Percentiles rank a stretch among this genome's conserved stretches.
Conservation (phyloP, 768 basidiomycete genomes). For the Udeniomyces megalosporus region DNA sequence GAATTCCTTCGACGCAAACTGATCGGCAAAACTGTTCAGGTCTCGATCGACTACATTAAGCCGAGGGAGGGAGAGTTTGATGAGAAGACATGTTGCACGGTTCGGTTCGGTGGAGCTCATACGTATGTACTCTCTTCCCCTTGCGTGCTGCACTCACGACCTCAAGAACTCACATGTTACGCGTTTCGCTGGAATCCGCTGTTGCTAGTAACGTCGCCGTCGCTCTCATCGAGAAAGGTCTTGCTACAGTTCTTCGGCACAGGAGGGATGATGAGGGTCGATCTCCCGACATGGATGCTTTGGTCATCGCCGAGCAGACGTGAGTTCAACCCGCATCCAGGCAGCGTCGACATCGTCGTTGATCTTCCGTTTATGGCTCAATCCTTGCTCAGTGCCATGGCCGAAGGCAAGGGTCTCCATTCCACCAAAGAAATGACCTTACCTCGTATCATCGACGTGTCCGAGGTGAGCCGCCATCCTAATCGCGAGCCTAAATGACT, state of each 20-base stretch:
- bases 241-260: constrained; percentile 78
- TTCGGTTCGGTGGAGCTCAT: constrained; percentile 67
- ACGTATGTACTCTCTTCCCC: constrained; percentile 38
- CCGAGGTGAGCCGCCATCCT: constrained; percentile 51
- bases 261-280: constrained; percentile 89
- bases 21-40: constrained; percentile 45
- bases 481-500: not conserved
- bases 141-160: not conserved
- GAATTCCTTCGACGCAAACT: constrained; percentile 83
- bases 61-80: constrained; percentile 81
- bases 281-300: constrained; percentile 87
- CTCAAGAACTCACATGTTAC: not conserved
- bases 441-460: constrained; percentile 72
- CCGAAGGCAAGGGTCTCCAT: constrained; percentile 70
- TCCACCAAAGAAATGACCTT: constrained; percentile 74
- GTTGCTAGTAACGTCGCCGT: constrained; percentile 91
- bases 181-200: no score
- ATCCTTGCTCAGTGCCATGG: constrained; percentile 43
- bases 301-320: constrained; percentile 87
- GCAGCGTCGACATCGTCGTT: not conserved
- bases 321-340: constrained; percentile 34
- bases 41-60: constrained; percentile 65
- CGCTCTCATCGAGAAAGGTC: constrained; percentile 80
- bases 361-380: constrained; percentile 2
- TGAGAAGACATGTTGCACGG: constrained; percentile 77